These are phyloP conservation scores for Syzygium grande DNA, from an alignment of 345 rosid genomes.

Conservation along the genomic window DNA sequence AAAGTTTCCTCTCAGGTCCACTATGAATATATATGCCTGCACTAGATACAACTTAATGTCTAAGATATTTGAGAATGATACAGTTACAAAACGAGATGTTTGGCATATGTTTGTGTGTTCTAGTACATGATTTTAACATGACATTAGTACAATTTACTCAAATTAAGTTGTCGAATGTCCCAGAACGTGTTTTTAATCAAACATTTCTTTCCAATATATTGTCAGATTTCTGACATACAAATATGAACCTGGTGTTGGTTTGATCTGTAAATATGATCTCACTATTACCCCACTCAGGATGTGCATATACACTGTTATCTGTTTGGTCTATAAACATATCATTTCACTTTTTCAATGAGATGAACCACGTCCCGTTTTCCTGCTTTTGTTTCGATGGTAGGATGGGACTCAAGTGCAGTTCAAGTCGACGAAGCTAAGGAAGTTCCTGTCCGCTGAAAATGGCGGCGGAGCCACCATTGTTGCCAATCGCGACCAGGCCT, in stretches of 20 bases:
- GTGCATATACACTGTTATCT: not conserved
- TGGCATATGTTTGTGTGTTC: not conserved
- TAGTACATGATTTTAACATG: not conserved
- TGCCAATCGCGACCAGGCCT: conserved; percentile 1
- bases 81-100: not conserved
- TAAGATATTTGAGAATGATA: not conserved
- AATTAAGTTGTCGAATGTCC: not conserved
- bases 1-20: not conserved
- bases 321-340: not conserved
- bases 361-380: not conserved
- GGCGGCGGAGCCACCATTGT: conserved; percentile 10
- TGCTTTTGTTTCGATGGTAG: conserved; percentile 5
- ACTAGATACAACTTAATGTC: not conserved
- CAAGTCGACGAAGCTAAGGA: conserved; percentile 17
- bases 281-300: not conserved
- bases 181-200: not conserved
- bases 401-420: conserved; percentile 33
- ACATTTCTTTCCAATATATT: not conserved
- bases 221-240: not conserved
- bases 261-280: not conserved
- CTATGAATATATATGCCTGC: not conserved
- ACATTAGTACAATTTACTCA: not conserved
- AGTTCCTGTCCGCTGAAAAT: conserved; percentile 11
- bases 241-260: not conserved
- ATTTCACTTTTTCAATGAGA: not conserved